Evolutionary conservation across 495 filamentous ascomycete species (phyloP).

Genomic region (Parathielavia hyrcaniae): DNA sequence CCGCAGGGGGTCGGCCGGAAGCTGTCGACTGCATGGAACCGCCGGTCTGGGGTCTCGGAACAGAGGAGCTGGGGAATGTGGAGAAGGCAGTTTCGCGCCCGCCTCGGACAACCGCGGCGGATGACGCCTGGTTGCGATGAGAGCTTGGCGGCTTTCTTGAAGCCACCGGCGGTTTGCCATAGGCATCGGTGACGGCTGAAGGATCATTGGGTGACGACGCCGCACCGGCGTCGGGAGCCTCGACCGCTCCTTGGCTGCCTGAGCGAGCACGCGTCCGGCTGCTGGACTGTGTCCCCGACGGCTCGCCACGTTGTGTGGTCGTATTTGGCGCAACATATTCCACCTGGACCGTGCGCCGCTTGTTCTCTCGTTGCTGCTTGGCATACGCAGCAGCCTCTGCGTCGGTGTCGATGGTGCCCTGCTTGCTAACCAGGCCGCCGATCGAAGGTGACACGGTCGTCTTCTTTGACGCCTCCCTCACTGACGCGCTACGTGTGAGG

Average conservation of each 20-base stretch:
- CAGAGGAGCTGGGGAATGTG: slow-evolving; percentile 37
- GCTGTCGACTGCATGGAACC: slow-evolving; percentile 67
- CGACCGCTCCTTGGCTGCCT: slow-evolving; percentile 45
- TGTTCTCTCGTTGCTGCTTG: slow-evolving; percentile 70
- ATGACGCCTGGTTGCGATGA: slow-evolving; percentile 39
- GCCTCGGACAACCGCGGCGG: slow-evolving; percentile 44
- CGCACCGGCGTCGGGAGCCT: slow-evolving; percentile 26
- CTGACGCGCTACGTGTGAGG: slow-evolving; percentile 80
- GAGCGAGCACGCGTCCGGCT: slow-evolving; percentile 49
- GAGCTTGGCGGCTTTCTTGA: slow-evolving; percentile 43
- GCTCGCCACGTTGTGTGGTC: slow-evolving; percentile 58
- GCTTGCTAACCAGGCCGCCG: slow-evolving; percentile 66
- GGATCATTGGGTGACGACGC: slow-evolving; percentile 45
- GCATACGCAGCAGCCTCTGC: slow-evolving; percentile 44
- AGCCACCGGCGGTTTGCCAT: slow-evolving; percentile 38
- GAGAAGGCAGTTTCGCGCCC: slow-evolving; percentile 49
- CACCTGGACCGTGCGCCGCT: slow-evolving; percentile 90
- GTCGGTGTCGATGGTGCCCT: slow-evolving; percentile 68
- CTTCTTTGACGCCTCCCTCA: slow-evolving; percentile 76
- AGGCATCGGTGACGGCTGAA: slow-evolving; percentile 38
- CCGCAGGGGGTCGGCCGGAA: slow-evolving; percentile 48
- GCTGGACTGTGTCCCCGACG: slow-evolving; percentile 26
- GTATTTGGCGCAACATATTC: slow-evolving; percentile 94
- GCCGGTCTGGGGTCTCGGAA: slow-evolving; percentile 68
- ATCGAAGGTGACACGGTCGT: slow-evolving; percentile 49